Evolutionary conservation across 1,139 yeast genomes (phyloP).

Genomic region (Yamadazyma songkhlaensis): DNA sequence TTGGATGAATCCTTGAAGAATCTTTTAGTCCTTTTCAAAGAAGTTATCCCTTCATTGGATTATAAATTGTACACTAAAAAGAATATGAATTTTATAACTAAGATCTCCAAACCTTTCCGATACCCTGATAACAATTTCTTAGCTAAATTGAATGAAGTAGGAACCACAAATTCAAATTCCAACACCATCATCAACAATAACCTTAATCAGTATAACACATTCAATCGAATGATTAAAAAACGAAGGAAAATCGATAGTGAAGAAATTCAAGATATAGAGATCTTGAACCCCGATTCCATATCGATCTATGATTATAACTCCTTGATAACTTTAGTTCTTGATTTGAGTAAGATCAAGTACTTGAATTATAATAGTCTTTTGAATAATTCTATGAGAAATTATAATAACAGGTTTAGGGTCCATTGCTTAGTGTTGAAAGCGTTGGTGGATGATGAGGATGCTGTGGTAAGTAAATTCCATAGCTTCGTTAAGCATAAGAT

Average conservation of each 20-base stretch:
- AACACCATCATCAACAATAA: slow-evolving; percentile 4
- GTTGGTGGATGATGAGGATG: slow-evolving; percentile 2
- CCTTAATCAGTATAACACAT: slow-evolving; percentile 14
- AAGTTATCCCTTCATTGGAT: slow-evolving; percentile 24
- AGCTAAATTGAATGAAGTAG: slow-evolving; percentile 10
- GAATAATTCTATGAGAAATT: slow-evolving; percentile 5
- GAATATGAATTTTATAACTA: neutral
- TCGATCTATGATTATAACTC: slow-evolving; percentile 20
- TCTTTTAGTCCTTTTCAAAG: slow-evolving; percentile 22
- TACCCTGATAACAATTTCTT: slow-evolving; percentile 16
- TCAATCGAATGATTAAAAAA: slow-evolving; percentile 13
- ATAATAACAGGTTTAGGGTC: slow-evolving; percentile 7
- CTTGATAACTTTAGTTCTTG: slow-evolving; percentile 16
- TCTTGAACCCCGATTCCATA: slow-evolving; percentile 11
- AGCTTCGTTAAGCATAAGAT: slow-evolving; percentile 3
- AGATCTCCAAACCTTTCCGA: slow-evolving; percentile 9
- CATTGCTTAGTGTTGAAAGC: slow-evolving; percentile 5
- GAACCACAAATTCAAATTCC: neutral
- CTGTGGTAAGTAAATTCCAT: slow-evolving; percentile 2
- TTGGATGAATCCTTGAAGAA: slow-evolving; percentile 28
- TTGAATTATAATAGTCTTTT: slow-evolving; percentile 9
- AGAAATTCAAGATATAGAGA: slow-evolving; percentile 12
- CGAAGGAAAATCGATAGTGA: slow-evolving; percentile 7
- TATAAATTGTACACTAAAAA: slow-evolving; percentile 9
- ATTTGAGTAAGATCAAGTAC: slow-evolving; percentile 15